Conservation (phyloP, 768 basidiomycete species). For the Mycena latifolia region DNA sequence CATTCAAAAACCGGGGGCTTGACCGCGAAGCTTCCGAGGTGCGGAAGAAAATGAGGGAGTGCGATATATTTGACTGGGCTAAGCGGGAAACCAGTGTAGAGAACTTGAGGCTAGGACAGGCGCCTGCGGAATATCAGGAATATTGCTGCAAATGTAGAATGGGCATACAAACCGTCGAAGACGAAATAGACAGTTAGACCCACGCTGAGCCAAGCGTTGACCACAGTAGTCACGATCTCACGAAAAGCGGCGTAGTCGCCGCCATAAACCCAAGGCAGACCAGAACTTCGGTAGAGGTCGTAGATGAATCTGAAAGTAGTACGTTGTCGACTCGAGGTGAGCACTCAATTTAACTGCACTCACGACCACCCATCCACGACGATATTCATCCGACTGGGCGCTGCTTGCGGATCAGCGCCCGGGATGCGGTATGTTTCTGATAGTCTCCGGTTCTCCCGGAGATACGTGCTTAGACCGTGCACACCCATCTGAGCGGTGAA, state of each 20-base stretch:
- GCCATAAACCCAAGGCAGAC: slow-evolving; percentile 87
- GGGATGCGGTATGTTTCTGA: slow-evolving; percentile 47
- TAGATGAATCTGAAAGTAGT: slow-evolving; percentile 75
- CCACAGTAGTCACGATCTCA: slow-evolving; percentile 60
- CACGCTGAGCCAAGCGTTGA: slow-evolving; percentile 76
- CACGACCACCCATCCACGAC: slow-evolving; percentile 92
- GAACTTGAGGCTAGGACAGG: slow-evolving; percentile 80
- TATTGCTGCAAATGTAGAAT: slow-evolving; percentile 6
- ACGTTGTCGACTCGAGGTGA: slow-evolving; percentile 23
- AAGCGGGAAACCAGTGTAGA: slow-evolving; percentile 72
- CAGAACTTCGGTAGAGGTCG: slow-evolving; percentile 68
- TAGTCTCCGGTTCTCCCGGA: slow-evolving; percentile 61
- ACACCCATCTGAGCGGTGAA: slow-evolving; percentile 56
- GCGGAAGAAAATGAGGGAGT: slow-evolving; percentile 82
- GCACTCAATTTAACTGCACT: slow-evolving; percentile 50
- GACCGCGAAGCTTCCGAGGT: slow-evolving; percentile 77
- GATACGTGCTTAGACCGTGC: slow-evolving; percentile 65
- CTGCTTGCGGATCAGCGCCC: slow-evolving; percentile 24
- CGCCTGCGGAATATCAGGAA: slow-evolving; percentile 57
- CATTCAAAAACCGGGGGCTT: slow-evolving; percentile 74
- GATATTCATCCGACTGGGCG: slow-evolving; percentile 53
- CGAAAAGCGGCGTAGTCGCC: slow-evolving; percentile 79
- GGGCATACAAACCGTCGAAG: slow-evolving; percentile 76
- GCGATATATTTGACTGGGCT: slow-evolving; percentile 68
- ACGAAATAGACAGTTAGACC: slow-evolving; percentile 80